phyloP scores from a whole-genome alignment of 1,139 yeast species.

The Magnusiomyces paraingens region DNA sequence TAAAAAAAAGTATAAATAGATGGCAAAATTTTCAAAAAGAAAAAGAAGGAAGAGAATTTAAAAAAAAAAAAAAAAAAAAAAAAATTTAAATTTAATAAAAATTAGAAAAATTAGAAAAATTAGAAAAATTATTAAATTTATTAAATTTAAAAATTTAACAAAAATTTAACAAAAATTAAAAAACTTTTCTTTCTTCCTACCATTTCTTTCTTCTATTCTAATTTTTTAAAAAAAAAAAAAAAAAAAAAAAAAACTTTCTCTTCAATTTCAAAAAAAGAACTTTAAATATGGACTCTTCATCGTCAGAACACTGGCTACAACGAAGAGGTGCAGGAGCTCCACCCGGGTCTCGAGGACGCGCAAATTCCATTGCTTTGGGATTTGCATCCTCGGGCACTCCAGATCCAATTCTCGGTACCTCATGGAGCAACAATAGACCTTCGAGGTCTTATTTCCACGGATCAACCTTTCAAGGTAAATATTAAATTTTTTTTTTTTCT shows the following conservation, averaged over 20 bases:
- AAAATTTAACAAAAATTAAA: neutral
- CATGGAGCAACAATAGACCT: neutral
- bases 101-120: no score
- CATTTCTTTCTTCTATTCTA: no score
- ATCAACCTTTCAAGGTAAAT: neutral
- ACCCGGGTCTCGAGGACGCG: neutral
- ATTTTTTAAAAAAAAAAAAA: no score
- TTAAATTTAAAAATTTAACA: no score
- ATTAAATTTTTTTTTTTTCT: neutral
- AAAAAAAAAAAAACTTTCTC: neutral
- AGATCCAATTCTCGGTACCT: neutral
- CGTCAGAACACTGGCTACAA: no score
- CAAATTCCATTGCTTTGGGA: conserved; percentile 1
- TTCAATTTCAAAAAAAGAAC: neutral
- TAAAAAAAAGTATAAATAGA: no score
- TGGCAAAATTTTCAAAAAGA: no score
- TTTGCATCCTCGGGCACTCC: neutral
- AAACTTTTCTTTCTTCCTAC: neutral
- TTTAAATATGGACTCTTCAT: neutral
- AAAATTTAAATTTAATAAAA: no score
- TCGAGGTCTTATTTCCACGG: conserved; percentile 2
- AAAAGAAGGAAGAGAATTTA: no score
- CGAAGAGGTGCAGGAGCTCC: no score
- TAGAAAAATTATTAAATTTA: no score
- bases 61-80: no score